These are phyloP conservation scores for Acer campestre DNA, from an alignment of 345 rosid species.

Conservation along the genomic window DNA sequence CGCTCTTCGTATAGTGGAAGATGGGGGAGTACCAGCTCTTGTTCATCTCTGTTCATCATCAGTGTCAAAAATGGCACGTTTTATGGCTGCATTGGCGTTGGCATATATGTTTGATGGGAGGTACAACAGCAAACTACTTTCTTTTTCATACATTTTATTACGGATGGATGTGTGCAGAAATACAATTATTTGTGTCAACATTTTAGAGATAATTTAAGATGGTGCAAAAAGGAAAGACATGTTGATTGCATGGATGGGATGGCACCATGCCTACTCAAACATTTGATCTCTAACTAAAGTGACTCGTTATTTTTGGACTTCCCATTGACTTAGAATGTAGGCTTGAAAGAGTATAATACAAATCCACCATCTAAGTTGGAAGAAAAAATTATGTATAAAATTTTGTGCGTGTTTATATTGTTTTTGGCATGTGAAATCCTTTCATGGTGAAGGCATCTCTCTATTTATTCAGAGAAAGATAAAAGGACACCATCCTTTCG, in stretches of 20 bases:
- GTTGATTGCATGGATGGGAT: neutral
- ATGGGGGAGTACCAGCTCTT: constrained; percentile 45
- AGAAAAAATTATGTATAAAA: neutral
- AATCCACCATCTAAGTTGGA: neutral
- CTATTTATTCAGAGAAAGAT: neutral
- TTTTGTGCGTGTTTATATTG: neutral
- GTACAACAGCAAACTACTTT: constrained; percentile 14
- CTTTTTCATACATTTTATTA: neutral
- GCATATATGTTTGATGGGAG: constrained; percentile 45
- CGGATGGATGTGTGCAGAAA: neutral
- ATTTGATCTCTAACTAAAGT: neutral
- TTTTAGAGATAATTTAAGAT: neutral
- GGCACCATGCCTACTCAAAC: neutral
- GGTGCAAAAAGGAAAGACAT: neutral
- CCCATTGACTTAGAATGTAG: neutral
- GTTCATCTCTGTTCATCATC: constrained; percentile 42
- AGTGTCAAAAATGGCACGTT: constrained; percentile 48
- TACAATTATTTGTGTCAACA: neutral
- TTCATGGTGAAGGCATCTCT: neutral
- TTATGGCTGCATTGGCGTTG: constrained; percentile 49
- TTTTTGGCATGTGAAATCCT: neutral
- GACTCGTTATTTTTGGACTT: neutral
- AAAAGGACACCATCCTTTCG: neutral
- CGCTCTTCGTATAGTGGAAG: constrained; percentile 43
- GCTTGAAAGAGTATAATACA: neutral